Conservation (phyloP, 192 early-diverging fungal species). For the Coemansia sp. region DNA sequence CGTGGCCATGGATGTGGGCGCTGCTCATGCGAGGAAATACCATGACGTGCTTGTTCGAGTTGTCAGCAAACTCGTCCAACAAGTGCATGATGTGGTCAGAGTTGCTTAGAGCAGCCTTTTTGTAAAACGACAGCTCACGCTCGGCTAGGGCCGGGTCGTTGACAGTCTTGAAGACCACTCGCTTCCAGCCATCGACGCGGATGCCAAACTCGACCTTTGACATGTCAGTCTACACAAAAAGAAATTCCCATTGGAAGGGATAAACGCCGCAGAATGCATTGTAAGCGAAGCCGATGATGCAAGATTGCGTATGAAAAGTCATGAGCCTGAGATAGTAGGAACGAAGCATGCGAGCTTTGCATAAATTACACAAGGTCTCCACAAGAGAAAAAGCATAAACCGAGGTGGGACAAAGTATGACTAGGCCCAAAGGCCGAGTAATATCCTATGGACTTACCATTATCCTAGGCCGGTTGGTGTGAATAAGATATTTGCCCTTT, state of each 20-base stretch:
- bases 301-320: conserved; percentile 7
- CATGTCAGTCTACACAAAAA: conserved; percentile 50
- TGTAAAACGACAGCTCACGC: conserved; percentile 57
- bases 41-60: conserved; percentile 55
- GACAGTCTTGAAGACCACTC: conserved; percentile 65
- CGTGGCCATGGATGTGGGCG: conserved; percentile 53
- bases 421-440: background rate
- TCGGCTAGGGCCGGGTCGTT: conserved; percentile 53
- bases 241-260: background rate
- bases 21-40: conserved; percentile 60
- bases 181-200: conserved; percentile 56
- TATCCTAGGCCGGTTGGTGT: conserved; percentile 49
- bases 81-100: conserved; percentile 55
- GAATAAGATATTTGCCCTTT: conserved; percentile 49
- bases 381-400: background rate
- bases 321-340: background rate
- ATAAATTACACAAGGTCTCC: background rate
- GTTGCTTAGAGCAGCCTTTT: conserved; percentile 38
- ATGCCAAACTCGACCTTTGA: conserved; percentile 66
- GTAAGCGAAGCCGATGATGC: conserved; percentile 4
- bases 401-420: background rate
- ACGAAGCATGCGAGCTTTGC: background rate
- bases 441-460: conserved; percentile 37
- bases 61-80: conserved; percentile 62
- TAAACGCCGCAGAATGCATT: conserved; percentile 3